These are phyloP conservation scores for Tricladium varicosporioides DNA, from an alignment of 2,329 filamentous ascomycete species.

Conservation along the genomic window DNA sequence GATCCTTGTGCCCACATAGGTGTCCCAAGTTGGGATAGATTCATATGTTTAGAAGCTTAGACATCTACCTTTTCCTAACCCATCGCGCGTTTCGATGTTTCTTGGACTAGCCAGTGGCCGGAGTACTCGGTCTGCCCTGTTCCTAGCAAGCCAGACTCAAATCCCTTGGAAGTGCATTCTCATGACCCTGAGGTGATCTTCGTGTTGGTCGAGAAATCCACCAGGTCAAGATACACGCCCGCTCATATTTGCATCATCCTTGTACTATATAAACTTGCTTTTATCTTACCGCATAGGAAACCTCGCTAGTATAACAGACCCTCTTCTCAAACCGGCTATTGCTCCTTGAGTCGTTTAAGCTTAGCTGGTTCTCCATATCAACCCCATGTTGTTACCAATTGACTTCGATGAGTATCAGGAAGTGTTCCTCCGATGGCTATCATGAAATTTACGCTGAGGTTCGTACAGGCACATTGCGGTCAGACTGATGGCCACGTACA, in stretches of 20 bases:
- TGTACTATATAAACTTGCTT: neutral
- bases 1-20: too few species aligned
- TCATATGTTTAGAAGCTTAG: too few species aligned
- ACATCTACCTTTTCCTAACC: too few species aligned
- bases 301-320: neutral
- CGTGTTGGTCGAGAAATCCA: too few species aligned
- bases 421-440: neutral
- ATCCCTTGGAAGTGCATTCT: too few species aligned
- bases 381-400: neutral
- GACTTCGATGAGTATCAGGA: neutral
- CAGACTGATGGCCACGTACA: slow-evolving; percentile 13
- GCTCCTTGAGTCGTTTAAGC: neutral
- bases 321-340: neutral
- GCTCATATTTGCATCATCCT: neutral
- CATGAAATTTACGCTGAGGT: neutral
- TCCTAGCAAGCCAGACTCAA: too few species aligned
- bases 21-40: too few species aligned
- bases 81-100: too few species aligned
- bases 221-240: neutral
- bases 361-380: neutral
- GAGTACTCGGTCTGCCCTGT: too few species aligned
- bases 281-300: neutral
- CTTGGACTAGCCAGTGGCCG: too few species aligned
- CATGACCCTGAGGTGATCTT: too few species aligned
- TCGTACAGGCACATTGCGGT: slow-evolving; percentile 2